These are phyloP conservation scores for Elaeis guineensis DNA, from an alignment of 176 grass and related monocot genomes.

Conservation along the genomic window DNA sequence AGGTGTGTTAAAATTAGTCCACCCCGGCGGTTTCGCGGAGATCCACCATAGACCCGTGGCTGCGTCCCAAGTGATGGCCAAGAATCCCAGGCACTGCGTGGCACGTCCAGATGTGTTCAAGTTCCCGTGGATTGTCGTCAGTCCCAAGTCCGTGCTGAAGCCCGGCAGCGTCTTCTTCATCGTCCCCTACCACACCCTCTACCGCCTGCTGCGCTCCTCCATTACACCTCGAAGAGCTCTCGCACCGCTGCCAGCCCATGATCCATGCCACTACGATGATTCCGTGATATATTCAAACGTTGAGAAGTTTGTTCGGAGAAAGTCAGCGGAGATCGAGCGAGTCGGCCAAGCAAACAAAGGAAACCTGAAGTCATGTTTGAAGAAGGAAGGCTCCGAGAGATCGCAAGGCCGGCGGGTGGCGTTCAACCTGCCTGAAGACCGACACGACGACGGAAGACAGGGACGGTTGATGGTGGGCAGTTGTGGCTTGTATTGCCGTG, in stretches of 20 bases:
- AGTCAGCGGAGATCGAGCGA: background rate
- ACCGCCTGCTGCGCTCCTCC: background rate
- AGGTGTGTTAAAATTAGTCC: slow-evolving; percentile 5
- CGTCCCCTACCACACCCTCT: slow-evolving; percentile 11
- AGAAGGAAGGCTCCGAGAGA: slow-evolving; percentile 1
- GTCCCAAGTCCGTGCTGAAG: slow-evolving; percentile 3
- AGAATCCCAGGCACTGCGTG: slow-evolving; percentile 14
- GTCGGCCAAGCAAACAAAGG: background rate
- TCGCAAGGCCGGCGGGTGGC: background rate
- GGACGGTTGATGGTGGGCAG: background rate
- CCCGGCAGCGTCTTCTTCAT: slow-evolving; percentile 13
- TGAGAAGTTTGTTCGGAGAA: too few relatives aligned
- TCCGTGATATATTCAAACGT: too few relatives aligned
- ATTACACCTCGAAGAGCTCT: background rate
- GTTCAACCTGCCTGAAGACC: background rate
- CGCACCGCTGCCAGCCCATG: background rate
- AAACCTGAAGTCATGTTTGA: slow-evolving; percentile 11
- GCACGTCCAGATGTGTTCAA: slow-evolving; percentile 10
- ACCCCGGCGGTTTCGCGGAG: slow-evolving; percentile 9
- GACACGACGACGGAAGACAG: background rate
- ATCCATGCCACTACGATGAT: too few relatives aligned
- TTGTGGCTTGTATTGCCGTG: too few relatives aligned
- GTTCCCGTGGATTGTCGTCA: slow-evolving; percentile 10
- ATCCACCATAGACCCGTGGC: background rate
- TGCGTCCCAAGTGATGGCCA: background rate